Percentiles rank a stretch among this genome's conserved stretches.
These are phyloP conservation scores for Lactarius hengduanensis DNA, from an alignment of 768 basidiomycete species.

Conservation along the genomic window DNA sequence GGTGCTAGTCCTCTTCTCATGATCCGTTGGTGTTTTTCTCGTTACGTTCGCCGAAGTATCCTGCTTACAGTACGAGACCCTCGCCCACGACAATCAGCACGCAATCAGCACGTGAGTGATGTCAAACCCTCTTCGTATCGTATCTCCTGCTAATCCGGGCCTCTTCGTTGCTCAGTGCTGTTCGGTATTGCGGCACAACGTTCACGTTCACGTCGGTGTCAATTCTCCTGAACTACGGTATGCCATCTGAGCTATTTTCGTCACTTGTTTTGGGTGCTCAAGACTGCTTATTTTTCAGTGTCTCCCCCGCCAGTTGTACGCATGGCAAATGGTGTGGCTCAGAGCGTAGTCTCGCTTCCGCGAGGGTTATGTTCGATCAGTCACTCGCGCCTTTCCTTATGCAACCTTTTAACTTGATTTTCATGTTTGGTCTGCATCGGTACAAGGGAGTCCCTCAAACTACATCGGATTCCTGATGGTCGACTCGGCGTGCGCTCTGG, in stretches of 20 bases:
- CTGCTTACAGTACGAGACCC: constrained; percentile 11
- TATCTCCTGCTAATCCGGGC: background rate
- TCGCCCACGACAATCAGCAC: constrained; percentile 50
- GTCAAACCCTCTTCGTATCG: background rate
- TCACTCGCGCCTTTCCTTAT: constrained; percentile 17
- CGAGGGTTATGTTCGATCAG: constrained; percentile 71
- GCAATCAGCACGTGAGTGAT: constrained; percentile 53
- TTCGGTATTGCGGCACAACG: constrained; percentile 84
- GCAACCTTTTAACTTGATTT: constrained; percentile 1
- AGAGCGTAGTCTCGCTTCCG: constrained; percentile 91
- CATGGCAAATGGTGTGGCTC: constrained; percentile 92
- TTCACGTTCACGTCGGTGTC: constrained; percentile 91
- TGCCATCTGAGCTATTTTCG: constrained; percentile 26
- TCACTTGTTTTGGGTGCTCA: constrained; percentile 4
- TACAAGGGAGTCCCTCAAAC: too few relatives aligned
- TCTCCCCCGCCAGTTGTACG: constrained; percentile 87
- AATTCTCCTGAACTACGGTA: constrained; percentile 84
- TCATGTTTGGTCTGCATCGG: constrained; percentile 23
- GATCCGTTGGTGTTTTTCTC: constrained; percentile 51
- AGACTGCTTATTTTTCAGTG: constrained; percentile 49
- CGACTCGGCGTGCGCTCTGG: background rate
- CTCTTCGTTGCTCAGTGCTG: constrained; percentile 50
- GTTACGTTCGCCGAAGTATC: constrained; percentile 7
- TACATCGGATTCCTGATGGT: too few relatives aligned
- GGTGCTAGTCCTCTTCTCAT: constrained; percentile 80